Conservation (phyloP, 495 filamentous ascomycete species). For the Penicillium flavigenum region DNA sequence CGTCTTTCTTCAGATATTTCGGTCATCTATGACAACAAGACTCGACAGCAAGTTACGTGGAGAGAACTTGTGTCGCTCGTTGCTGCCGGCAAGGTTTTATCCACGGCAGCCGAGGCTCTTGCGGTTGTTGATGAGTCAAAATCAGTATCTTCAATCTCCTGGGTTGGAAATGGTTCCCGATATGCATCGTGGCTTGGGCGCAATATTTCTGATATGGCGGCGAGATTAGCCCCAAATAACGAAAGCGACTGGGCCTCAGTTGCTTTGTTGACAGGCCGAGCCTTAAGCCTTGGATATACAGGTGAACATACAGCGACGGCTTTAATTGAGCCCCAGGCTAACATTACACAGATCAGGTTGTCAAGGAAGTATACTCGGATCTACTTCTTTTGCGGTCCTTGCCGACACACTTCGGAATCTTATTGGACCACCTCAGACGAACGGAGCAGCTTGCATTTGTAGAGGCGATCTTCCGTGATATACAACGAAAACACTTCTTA, state of each 20-base stretch:
- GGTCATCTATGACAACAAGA: constrained; percentile 30
- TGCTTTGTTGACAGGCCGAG: constrained; percentile 61
- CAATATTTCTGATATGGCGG: constrained; percentile 58
- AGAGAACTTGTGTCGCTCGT: constrained; percentile 64
- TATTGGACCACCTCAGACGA: constrained; percentile 50
- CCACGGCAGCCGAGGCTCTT: constrained; percentile 73
- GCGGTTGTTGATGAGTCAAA: constrained; percentile 44
- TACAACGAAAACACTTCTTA: constrained; percentile 56
- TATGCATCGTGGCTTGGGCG: constrained; percentile 76
- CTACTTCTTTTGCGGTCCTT: constrained; percentile 41
- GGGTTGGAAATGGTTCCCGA: constrained; percentile 63
- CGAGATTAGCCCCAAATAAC: constrained; percentile 35
- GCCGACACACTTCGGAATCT: constrained; percentile 31
- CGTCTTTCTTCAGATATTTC: constrained; percentile 54
- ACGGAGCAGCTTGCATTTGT: constrained; percentile 61
- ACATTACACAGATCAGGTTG: constrained; percentile 52
- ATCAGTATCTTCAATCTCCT: constrained; percentile 39
- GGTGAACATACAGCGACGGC: constrained; percentile 48
- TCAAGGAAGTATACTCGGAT: constrained; percentile 47
- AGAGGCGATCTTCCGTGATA: constrained; percentile 55
- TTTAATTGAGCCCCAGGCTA: constrained; percentile 7
- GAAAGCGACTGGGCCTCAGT: constrained; percentile 53
- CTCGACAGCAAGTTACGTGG: constrained; percentile 56
- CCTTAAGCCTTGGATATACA: constrained; percentile 69
- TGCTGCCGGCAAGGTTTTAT: constrained; percentile 69